These are phyloP conservation scores for Brettanomyces nanus DNA, from an alignment of 805 yeast species.

Conservation along the genomic window DNA sequence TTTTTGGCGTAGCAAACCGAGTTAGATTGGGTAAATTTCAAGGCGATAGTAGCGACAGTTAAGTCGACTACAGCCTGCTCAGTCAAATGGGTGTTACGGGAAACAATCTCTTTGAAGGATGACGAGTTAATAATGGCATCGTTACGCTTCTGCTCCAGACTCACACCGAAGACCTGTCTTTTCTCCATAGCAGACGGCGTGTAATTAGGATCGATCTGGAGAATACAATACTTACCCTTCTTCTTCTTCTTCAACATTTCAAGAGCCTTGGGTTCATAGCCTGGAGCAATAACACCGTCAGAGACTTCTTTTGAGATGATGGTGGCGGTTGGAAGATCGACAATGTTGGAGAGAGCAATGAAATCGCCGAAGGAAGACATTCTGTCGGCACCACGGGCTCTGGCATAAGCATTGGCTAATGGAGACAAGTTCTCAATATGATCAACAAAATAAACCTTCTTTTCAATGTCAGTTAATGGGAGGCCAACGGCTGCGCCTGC, in stretches of 20 bases:
- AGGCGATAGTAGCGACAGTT: slow-evolving; percentile 94
- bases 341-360: slow-evolving; percentile 94
- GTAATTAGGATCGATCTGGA: slow-evolving; percentile 93
- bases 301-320: slow-evolving; percentile 96
- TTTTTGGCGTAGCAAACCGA: slow-evolving; percentile 97
- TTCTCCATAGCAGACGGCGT: slow-evolving; percentile 76
- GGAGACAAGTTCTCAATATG: slow-evolving; percentile 95
- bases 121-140: slow-evolving; percentile 91
- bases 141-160: slow-evolving; percentile 93
- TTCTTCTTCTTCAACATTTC: slow-evolving; percentile 85
- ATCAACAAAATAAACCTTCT: slow-evolving; percentile 89
- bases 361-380: slow-evolving; percentile 99
- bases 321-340: slow-evolving; percentile 92
- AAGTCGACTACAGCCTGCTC: slow-evolving; percentile 91
- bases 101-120: slow-evolving; percentile 86
- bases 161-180: slow-evolving; percentile 93
- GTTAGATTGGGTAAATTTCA: slow-evolving; percentile 97
- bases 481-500: slow-evolving; percentile 98
- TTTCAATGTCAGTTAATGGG: slow-evolving; percentile 85
- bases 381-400: slow-evolving; percentile 99
- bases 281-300: slow-evolving; percentile 99
- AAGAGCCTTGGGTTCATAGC: slow-evolving; percentile 86
- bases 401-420: slow-evolving; percentile 94
- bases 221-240: slow-evolving; percentile 93
- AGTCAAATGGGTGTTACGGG: slow-evolving; percentile 76